Evolutionary conservation across 306 rosid genomes (phyloP).

Genomic region (Prunus persica): Prunus_persica_NCBIv2 NC_034013.1:13691501-13692000

Average conservation of each 20-base stretch:
- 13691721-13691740: conserved; percentile 6
- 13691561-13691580: conserved; percentile 47
- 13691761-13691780: conserved; percentile 1
- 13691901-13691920: background rate
- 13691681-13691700: conserved; percentile 93
- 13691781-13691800: conserved; percentile 9
- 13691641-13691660: conserved; percentile 95
- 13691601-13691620: conserved; percentile 96
- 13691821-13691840: background rate
- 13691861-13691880: background rate
- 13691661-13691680: conserved; percentile 99
- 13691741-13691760: background rate
- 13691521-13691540: conserved; percentile 3
- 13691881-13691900: conserved; percentile 1
- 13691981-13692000: conserved; percentile 88
- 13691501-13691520: background rate
- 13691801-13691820: conserved; percentile 11
- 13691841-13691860: conserved; percentile 2
- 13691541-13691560: background rate
- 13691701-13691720: conserved; percentile 61
- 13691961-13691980: conserved; percentile 98
- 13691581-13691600: conserved; percentile 98
- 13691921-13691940: background rate
- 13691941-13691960: conserved; percentile 46
- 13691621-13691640: conserved; percentile 98